phyloP scores from a whole-genome alignment of 192 early-diverging fungal genomes.

The Coemansia sp. region DNA sequence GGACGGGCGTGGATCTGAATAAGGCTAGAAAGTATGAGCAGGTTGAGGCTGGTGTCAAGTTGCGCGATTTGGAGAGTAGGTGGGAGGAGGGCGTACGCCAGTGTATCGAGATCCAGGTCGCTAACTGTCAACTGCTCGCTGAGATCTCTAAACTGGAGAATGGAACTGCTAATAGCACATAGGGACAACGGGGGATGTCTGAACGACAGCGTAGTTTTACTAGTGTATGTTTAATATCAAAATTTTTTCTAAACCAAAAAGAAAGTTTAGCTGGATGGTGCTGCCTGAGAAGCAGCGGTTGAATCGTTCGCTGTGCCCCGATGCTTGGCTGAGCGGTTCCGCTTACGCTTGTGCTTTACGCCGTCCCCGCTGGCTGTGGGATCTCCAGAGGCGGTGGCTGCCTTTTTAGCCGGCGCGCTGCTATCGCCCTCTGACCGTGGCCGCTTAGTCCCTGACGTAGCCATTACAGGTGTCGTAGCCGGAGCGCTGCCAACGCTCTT shows the following conservation, averaged over 20 bases:
- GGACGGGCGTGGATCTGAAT: constrained; percentile 37
- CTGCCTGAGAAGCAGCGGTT: background rate
- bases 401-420: background rate
- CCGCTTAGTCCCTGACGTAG: constrained; percentile 19
- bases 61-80: constrained; percentile 30
- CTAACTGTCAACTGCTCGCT: constrained; percentile 24
- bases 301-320: background rate
- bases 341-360: constrained; percentile 29
- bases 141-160: constrained; percentile 31
- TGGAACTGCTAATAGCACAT: background rate
- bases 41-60: constrained; percentile 35
- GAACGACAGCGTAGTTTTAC: background rate
- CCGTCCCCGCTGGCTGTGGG: background rate
- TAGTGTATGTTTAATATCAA: background rate
- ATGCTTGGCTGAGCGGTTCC: constrained; percentile 17
- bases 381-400: background rate
- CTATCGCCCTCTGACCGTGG: constrained; percentile 7
- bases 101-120: constrained; percentile 53
- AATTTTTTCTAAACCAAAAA: background rate
- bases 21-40: constrained; percentile 51
- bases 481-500: background rate
- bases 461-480: background rate
- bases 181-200: background rate
- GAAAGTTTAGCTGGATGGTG: constrained; percentile 2
- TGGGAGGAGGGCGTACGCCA: constrained; percentile 46